A percentile compares a stretch with the other conserved stretches of the same genome.
Conservation (phyloP, 257 asterid species). For the Rhazya stricta region DNA sequence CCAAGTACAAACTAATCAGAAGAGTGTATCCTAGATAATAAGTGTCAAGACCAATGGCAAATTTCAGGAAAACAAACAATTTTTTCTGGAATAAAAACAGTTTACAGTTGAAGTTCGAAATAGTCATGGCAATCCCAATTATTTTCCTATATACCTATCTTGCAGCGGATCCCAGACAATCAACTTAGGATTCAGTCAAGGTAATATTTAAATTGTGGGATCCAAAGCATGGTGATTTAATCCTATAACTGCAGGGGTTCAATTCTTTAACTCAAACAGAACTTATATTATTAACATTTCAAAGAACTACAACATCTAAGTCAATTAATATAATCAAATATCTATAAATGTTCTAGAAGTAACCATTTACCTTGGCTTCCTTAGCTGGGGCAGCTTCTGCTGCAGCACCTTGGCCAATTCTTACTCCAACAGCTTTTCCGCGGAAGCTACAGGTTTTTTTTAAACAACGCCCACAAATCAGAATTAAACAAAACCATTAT, state of each 20-base stretch:
- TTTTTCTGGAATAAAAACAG: background rate
- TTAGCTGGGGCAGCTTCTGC: constrained; percentile 52
- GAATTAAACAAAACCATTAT: background rate
- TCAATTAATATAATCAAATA: background rate
- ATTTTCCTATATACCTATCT: background rate
- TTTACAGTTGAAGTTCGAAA: background rate
- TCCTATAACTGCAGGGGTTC: background rate
- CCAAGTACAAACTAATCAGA: background rate
- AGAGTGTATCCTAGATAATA: background rate
- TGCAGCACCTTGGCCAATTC: constrained; percentile 44
- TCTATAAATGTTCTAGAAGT: background rate
- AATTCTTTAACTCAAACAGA: background rate
- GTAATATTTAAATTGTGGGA: background rate
- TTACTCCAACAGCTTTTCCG: constrained; percentile 84
- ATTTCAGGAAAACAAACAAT: background rate
- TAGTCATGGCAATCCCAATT: background rate
- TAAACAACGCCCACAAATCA: background rate
- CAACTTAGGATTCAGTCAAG: background rate
- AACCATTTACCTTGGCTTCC: constrained; percentile 20
- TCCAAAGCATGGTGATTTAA: background rate
- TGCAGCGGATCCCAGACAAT: background rate
- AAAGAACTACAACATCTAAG: background rate
- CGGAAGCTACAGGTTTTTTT: constrained; percentile 48
- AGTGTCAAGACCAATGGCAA: background rate
- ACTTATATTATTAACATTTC: background rate